Base-by-base conservation (phyloP, 2,329 filamentous ascomycete species). In the Trichoderma cornu-damae region DNA sequence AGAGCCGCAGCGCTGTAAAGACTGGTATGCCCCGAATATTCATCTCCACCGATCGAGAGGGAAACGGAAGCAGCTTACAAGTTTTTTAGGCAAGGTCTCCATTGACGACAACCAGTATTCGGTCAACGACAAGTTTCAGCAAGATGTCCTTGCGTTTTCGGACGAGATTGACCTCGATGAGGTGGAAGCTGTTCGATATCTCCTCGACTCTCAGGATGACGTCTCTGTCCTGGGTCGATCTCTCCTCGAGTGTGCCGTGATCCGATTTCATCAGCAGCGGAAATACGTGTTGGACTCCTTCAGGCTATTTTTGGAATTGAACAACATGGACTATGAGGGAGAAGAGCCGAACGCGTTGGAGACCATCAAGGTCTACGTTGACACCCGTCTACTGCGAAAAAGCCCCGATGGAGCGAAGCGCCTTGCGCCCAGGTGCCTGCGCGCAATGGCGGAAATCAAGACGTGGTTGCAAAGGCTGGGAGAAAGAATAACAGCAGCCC, bases 81-180 rank as follows among this genome's bases (percentile, higher is more conserved):
- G 37, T 18, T 47, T 28, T n/a, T 55, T 64, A 94, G 91, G 89
- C 58, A 92, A 89, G 69, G 79, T 97, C 64, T 83, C 77, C 32
- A 74, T 96, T 59, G 82, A 83, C 64, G 87, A 85, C 61, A 80
- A 83, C 32, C 84, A 92, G 66, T 97, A 90, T 71, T 77, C 80
- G 20, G 78, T 99, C 75, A 96, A 96, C 72, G 82, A 89, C 57
- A 86, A 90, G 61, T 97, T 99, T 72, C 85, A 93, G 68, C 87
- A 96, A 71, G 85, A 87, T 64, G 83, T 86, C 22, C 78, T 96
- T 30, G 83, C 90, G 65, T 79, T 99, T 35, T 89, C 93, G 56
- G 92, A 97, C 71, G 89, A 90, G 64, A 79, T 96, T 61, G 86
- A 96, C 66, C 79, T 99, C 52, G 92, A 99, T 73, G 95, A 99